These are phyloP conservation scores for Hevea brasiliensis DNA, from an alignment of 345 rosid species.

Conservation along the genomic window DNA sequence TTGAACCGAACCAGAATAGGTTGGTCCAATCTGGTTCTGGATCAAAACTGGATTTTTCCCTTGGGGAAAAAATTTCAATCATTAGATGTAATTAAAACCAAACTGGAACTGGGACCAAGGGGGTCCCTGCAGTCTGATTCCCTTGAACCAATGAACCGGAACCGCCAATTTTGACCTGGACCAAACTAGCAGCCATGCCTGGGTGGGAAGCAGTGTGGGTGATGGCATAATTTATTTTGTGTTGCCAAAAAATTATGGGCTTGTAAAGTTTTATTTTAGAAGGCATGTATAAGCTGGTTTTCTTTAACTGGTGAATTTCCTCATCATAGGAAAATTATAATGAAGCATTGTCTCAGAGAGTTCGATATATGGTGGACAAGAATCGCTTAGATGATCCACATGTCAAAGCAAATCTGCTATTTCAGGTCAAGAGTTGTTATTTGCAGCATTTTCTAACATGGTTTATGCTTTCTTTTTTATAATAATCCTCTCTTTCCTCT, in stretches of 20 bases:
- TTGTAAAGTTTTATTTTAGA: neutral
- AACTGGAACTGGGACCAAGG: too few species aligned
- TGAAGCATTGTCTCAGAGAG: conserved; percentile 69
- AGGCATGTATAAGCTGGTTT: neutral
- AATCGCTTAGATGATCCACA: conserved; percentile 91
- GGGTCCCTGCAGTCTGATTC: too few species aligned
- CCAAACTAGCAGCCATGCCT: too few species aligned
- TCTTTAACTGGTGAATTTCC: neutral
- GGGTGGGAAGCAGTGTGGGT: too few species aligned
- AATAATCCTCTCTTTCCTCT: neutral
- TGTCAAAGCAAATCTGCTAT: conserved; percentile 81
- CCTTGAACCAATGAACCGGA: too few species aligned
- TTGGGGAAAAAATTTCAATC: too few species aligned
- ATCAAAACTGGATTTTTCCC: too few species aligned
- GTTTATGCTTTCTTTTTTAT: neutral
- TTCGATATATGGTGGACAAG: conserved; percentile 67
- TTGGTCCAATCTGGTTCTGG: too few species aligned
- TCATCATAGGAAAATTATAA: conserved; percentile 69
- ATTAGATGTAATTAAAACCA: too few species aligned
- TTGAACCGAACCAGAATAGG: too few species aligned
- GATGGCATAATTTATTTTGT: neutral
- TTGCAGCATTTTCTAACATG: neutral
- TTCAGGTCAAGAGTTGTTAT: conserved; percentile 53
- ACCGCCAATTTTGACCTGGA: too few species aligned
- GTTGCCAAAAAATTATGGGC: neutral